Evolutionary conservation across 1,284 basidiomycete genomes (phyloP).

Genomic region (Ceratobasidium sp.): DNA sequence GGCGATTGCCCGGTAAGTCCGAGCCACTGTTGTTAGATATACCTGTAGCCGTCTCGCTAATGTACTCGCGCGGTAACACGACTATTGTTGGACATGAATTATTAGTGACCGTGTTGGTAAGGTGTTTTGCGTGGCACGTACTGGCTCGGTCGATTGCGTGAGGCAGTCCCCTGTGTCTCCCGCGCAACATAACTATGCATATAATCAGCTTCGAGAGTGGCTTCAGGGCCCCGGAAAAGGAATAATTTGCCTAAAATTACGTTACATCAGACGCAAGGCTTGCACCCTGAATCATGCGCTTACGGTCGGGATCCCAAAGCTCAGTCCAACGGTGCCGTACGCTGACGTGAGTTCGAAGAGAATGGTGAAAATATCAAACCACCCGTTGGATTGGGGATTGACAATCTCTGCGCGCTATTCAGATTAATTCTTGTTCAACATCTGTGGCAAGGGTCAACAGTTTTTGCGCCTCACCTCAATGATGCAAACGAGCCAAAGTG

Average conservation of each 20-base stretch:
- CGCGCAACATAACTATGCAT: conserved; percentile 90
- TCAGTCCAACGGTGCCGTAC: conserved; percentile 92
- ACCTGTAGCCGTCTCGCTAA: neutral
- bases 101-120: neutral
- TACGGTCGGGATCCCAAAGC: conserved; percentile 65
- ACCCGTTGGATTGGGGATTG: conserved; percentile 65
- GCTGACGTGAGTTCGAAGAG: conserved; percentile 91
- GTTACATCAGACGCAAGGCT: conserved; percentile 23
- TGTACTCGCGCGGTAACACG: conserved; percentile 29
- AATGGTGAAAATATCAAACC: conserved; percentile 86
- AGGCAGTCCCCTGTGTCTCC: conserved; percentile 84
- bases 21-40: neutral
- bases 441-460: conserved; percentile 11
- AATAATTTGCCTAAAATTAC: conserved; percentile 74
- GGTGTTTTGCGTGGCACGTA: neutral
- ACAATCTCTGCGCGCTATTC: conserved; percentile 68
- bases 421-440: conserved; percentile 14
- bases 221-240: conserved; percentile 82
- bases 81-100: conserved; percentile 24
- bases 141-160: conserved; percentile 50
- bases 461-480: conserved; percentile 74
- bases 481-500: conserved; percentile 86
- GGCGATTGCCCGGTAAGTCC: conserved; percentile 9
- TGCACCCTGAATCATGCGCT: conserved; percentile 51
- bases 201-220: conserved; percentile 91